Percentiles rank a stretch among this genome's conserved stretches.
phyloP scores from a whole-genome alignment of 768 basidiomycete genomes.

The Pulveroboletus sp. region DNA sequence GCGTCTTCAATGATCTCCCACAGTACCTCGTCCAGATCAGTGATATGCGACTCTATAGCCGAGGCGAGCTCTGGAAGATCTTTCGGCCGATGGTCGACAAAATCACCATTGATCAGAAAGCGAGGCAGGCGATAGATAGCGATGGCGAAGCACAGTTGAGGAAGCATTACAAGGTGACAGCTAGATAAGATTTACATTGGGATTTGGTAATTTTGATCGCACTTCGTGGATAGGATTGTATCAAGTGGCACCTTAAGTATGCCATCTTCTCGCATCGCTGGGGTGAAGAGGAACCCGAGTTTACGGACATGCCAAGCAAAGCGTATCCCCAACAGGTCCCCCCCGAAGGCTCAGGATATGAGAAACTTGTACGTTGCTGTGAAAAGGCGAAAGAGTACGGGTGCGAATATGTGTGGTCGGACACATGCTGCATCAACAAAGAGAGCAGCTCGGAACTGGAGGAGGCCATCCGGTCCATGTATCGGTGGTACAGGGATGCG shows the following conservation, averaged over 20 bases:
- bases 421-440: too few species aligned
- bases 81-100: not conserved
- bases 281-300: conserved; percentile 14
- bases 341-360: conserved; percentile 1
- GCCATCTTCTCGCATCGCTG: conserved; percentile 21
- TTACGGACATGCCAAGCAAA: conserved; percentile 10
- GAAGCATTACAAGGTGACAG: conserved; percentile 2
- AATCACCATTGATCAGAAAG: not conserved
- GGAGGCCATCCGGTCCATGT: too few species aligned
- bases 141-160: not conserved
- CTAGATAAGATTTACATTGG: not conserved
- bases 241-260: conserved; percentile 9
- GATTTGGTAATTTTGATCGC: not conserved
- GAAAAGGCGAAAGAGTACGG: conserved; percentile 9
- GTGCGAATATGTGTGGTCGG: not conserved
- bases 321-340: not conserved
- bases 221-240: not conserved
- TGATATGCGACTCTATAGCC: conserved; percentile 11
- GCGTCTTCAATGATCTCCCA: conserved; percentile 10
- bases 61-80: conserved; percentile 6
- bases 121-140: not conserved
- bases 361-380: conserved; percentile 14
- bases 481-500: not conserved
- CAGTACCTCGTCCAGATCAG: conserved; percentile 13
- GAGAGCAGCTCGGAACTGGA: too few species aligned